phyloP scores from a whole-genome alignment of 805 yeast genomes.

The Teunomyces barrocoloradensis region DNA sequence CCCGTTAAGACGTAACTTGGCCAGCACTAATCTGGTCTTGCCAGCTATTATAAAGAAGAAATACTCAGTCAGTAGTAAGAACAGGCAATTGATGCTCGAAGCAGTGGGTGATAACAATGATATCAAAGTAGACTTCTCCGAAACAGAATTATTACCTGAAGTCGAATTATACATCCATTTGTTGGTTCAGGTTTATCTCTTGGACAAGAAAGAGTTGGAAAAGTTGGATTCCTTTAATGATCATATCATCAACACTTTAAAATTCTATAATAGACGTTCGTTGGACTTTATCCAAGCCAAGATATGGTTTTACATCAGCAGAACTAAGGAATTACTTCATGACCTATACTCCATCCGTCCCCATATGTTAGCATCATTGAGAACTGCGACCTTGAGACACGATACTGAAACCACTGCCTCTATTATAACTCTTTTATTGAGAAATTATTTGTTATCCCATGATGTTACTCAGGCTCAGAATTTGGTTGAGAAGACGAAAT shows the following conservation, averaged over 20 bases:
- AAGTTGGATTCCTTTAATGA: conserved; percentile 54
- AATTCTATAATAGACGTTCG: conserved; percentile 72
- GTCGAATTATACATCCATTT: conserved; percentile 76
- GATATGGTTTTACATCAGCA: conserved; percentile 85
- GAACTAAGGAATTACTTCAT: conserved; percentile 65
- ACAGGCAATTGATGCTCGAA: conserved; percentile 37
- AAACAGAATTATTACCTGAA: conserved; percentile 63
- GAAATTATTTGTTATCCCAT: conserved; percentile 74
- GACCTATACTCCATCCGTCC: conserved; percentile 62
- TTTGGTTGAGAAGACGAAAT: conserved; percentile 82
- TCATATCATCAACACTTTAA: conserved; percentile 51
- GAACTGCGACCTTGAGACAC: conserved; percentile 88
- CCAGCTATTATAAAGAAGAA: conserved; percentile 49
- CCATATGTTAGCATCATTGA: conserved; percentile 66
- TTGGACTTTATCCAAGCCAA: conserved; percentile 86
- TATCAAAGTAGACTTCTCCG: conserved; percentile 6
- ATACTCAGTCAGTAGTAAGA: conserved; percentile 52
- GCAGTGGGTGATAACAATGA: conserved; percentile 24
- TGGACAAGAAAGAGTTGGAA: conserved; percentile 55
- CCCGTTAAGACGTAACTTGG: conserved; percentile 63
- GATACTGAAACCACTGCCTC: conserved; percentile 90
- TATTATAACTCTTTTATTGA: conserved; percentile 77
- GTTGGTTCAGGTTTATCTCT: conserved; percentile 70
- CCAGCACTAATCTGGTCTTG: conserved; percentile 46
- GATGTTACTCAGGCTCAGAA: conserved; percentile 86